A percentile compares a stretch with the other conserved stretches of the same genome.
These are phyloP conservation scores for Coelastrella sp. DNA, from an alignment of 139 green algal species.

Conservation along the genomic window DNA sequence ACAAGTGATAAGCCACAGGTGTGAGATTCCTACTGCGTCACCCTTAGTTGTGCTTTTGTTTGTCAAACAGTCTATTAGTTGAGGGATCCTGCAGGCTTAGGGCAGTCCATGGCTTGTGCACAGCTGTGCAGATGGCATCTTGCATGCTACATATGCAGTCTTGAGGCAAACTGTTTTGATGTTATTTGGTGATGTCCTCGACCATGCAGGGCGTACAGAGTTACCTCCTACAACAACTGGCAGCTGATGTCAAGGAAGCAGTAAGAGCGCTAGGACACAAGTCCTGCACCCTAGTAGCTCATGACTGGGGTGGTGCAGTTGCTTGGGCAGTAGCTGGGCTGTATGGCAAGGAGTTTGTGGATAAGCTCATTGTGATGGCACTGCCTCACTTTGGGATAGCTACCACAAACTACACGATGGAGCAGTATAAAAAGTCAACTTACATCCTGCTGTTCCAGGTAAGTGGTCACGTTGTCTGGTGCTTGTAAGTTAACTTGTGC, in stretches of 20 bases:
- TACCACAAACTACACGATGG: slow-evolving; percentile 41
- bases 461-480: neutral
- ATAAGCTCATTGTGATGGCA: slow-evolving; percentile 43
- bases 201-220: slow-evolving; percentile 47
- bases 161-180: too few relatives aligned
- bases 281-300: slow-evolving; percentile 69
- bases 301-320: slow-evolving; percentile 70
- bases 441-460: slow-evolving; percentile 72
- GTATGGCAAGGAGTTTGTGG: slow-evolving; percentile 35
- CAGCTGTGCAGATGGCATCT: neutral
- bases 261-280: slow-evolving; percentile 63
- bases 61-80: too few relatives aligned
- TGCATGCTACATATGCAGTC: too few relatives aligned
- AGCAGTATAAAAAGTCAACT: slow-evolving; percentile 46
- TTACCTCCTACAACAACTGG: slow-evolving; percentile 62
- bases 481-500: too few relatives aligned
- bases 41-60: too few relatives aligned
- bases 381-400: slow-evolving; percentile 42
- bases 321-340: slow-evolving; percentile 39
- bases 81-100: too few relatives aligned
- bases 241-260: slow-evolving; percentile 56
- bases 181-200: too few relatives aligned
- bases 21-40: too few relatives aligned
- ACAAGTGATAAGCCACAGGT: slow-evolving; percentile 63
- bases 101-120: too few relatives aligned